These are phyloP conservation scores for Bacterosira constricta DNA, from an alignment of 108 stramenopile genomes.

Conservation along the genomic window DNA sequence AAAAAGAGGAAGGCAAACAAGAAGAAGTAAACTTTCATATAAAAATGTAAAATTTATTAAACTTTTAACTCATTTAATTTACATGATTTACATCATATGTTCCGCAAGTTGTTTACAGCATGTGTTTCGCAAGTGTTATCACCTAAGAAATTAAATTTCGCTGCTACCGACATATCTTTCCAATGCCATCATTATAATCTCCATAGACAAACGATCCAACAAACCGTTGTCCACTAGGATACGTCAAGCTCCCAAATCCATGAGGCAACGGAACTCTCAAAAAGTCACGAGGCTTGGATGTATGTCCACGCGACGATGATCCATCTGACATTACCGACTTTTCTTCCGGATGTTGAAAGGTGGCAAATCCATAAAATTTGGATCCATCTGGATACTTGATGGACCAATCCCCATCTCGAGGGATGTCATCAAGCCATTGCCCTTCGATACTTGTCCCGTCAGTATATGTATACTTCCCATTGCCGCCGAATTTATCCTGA, in stretches of 20 bases:
- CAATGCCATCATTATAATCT: slow-evolving; percentile 22
- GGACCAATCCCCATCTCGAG: slow-evolving; percentile 47
- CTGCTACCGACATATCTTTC: too few species aligned
- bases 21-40: too few species aligned
- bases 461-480: slow-evolving; percentile 30
- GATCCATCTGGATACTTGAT: slow-evolving; percentile 46
- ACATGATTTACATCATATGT: too few species aligned
- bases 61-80: too few species aligned
- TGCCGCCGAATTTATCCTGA: slow-evolving; percentile 35
- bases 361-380: slow-evolving; percentile 49
- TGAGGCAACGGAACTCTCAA: slow-evolving; percentile 38
- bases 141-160: too few species aligned
- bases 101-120: too few species aligned
- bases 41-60: too few species aligned
- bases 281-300: not conserved
- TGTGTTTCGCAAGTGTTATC: too few species aligned
- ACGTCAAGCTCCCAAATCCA: slow-evolving; percentile 42
- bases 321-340: not conserved
- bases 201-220: slow-evolving; percentile 42
- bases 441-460: slow-evolving; percentile 45
- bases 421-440: slow-evolving; percentile 41
- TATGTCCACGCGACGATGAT: slow-evolving; percentile 4
- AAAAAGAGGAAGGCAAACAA: too few species aligned
- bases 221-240: slow-evolving; percentile 34
- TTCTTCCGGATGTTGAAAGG: slow-evolving; percentile 14